Base-by-base conservation (phyloP, 2,329 filamentous ascomycete genomes). In the Ascochyta clinopodiicola region DNA sequence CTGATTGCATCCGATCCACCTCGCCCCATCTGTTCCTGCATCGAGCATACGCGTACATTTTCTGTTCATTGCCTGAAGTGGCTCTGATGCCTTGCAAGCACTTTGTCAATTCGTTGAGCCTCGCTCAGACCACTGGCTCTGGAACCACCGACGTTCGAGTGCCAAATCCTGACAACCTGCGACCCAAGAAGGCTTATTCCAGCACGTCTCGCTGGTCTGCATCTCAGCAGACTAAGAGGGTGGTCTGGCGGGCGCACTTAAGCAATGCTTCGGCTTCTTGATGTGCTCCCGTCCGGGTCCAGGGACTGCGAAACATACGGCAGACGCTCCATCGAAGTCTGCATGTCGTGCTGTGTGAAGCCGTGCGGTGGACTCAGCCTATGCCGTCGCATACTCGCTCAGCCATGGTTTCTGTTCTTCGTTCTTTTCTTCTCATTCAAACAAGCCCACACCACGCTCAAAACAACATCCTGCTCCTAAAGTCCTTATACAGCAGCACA, bases 401-500 rank as follows among this genome's bases (percentile, higher is more conserved):
- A 36, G 19, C 34, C 17, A 36, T 19, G 19, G 13, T n/a, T n/a
- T 6, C 13, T 35, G 32, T 17, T 35, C 6, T 35, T 32, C 6
- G 1, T 34, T 27, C 24, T 13, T 12, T 22, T 37, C 12, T 10
- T 25, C 24, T 7, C 13, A 24, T 24, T 17, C 29, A 4, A 17
- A n/a, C 6, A 35, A 8, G 6, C 15, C n/a, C 6, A 35, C 5
- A 8, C 15, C 8, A 2, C 4, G 13, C 31, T 55, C 40, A 56
- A n/a, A 56, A 43, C 36, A 56, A 43, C 36, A 56, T 56, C 9
- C 44, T 46, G 52, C 46, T 59, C 13, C 59, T 50, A n/a, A 69
- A 54, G 19, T 66, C 66, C 5, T 50, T 53, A 31, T 67, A 64
- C 17, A 55, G 51, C 6, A 68, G 56, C 51, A 67, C 31, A 0